A percentile compares a stretch with the other conserved stretches of the same genome.
phyloP scores from a whole-genome alignment of 176 grass and related monocot species.

The Ensete glaucum region DNA sequence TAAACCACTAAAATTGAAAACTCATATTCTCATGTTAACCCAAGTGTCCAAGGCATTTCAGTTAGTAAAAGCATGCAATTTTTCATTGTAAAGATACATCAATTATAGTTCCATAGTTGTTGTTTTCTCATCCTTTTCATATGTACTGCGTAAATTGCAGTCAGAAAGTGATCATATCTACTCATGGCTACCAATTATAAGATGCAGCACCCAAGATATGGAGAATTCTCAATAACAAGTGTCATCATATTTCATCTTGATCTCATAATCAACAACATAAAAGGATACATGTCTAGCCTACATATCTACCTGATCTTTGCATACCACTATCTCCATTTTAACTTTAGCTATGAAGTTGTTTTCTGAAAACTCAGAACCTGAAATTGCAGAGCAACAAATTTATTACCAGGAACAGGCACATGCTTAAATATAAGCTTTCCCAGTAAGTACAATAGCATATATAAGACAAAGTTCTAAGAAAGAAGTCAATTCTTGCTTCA shows the following conservation, averaged over 20 bases:
- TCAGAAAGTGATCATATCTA: not conserved
- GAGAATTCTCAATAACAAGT: not conserved
- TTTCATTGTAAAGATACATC: too few species aligned
- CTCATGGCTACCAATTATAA: not conserved
- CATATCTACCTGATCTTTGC: slow-evolving; percentile 52
- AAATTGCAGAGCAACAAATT: slow-evolving; percentile 2
- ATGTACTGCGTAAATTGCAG: too few species aligned
- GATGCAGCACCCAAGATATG: not conserved
- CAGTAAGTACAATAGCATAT: not conserved
- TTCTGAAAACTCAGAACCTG: slow-evolving; percentile 84
- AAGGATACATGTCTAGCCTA: not conserved
- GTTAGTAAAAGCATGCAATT: too few species aligned
- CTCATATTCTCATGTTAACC: too few species aligned
- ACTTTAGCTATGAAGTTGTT: slow-evolving; percentile 72
- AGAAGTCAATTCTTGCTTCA: not conserved
- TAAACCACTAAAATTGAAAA: too few species aligned
- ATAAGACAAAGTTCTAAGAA: not conserved
- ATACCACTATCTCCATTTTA: slow-evolving; percentile 72
- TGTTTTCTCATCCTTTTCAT: too few species aligned
- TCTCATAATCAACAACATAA: not conserved
- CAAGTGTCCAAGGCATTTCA: too few species aligned
- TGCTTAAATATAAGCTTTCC: not conserved
- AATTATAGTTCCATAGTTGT: too few species aligned
- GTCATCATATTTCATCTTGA: not conserved
- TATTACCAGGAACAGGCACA: not conserved